A percentile compares a stretch with the other conserved stretches of the same genome.
Conservation (phyloP, 257 asterid genomes). For the Nicotiana noctiflora region DNA sequence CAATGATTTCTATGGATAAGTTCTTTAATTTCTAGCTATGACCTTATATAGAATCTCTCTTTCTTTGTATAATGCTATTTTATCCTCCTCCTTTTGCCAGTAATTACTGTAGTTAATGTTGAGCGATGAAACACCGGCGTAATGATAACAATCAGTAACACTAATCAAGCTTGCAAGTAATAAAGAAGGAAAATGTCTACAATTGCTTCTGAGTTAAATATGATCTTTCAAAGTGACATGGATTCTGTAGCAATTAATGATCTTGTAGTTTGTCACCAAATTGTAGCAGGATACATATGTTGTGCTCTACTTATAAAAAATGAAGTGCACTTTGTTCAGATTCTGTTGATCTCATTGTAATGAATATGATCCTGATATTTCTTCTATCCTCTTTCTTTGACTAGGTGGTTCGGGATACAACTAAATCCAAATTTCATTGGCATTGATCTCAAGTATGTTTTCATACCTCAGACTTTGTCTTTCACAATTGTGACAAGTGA, state of each 20-base stretch:
- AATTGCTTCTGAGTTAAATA: background rate
- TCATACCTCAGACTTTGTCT: slow-evolving; percentile 12
- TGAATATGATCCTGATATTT: slow-evolving; percentile 18
- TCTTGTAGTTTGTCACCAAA: background rate
- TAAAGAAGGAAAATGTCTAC: background rate
- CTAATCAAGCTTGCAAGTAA: background rate
- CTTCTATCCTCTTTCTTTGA: slow-evolving; percentile 15
- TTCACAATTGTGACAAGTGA: background rate
- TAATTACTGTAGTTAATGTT: background rate
- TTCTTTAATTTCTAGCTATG: too few species aligned
- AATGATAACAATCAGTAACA: background rate
- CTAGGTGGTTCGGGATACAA: slow-evolving; percentile 98
- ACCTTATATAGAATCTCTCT: too few species aligned
- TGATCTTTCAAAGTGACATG: background rate
- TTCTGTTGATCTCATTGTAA: too few species aligned
- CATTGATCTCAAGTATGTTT: slow-evolving; percentile 87
- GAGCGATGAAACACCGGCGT: background rate
- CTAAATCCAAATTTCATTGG: slow-evolving; percentile 91
- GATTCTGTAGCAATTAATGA: background rate
- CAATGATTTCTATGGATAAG: too few species aligned
- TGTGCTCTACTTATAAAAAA: background rate
- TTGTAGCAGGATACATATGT: background rate
- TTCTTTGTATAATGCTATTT: too few species aligned
- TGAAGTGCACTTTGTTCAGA: too few species aligned
- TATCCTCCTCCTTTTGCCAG: background rate